Percentiles rank a stretch among this genome's conserved stretches.
Evolutionary conservation across 345 rosid genomes (phyloP).

Genomic region (Eucalyptus guilfoylei): DNA sequence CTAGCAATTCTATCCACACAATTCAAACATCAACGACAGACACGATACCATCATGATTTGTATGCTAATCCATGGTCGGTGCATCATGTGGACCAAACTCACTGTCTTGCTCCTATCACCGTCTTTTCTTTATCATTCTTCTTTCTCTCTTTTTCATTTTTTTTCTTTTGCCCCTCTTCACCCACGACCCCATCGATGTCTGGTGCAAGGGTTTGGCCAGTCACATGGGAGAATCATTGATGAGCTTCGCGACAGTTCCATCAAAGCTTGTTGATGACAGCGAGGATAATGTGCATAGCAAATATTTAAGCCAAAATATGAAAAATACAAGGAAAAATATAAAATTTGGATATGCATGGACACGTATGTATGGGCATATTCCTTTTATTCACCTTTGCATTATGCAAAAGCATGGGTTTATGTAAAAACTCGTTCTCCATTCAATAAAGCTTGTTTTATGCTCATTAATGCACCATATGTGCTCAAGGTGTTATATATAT

Average conservation of each 20-base stretch:
- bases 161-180: neutral
- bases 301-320: neutral
- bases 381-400: neutral
- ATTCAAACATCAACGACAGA: neutral
- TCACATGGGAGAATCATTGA: constrained; percentile 32
- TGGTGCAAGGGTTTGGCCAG: neutral
- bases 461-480: neutral
- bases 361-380: neutral
- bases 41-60: neutral
- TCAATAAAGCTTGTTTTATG: neutral
- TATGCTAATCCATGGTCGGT: constrained; percentile 25
- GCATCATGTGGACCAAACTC: constrained; percentile 24
- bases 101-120: neutral
- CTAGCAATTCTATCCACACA: neutral
- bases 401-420: neutral
- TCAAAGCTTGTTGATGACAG: constrained; percentile 20
- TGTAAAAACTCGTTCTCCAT: neutral
- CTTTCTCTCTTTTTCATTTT: neutral
- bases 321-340: neutral
- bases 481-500: neutral
- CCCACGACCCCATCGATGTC: neutral
- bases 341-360: neutral
- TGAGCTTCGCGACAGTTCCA: constrained; percentile 38
- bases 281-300: constrained; percentile 4
- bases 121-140: neutral